phyloP scores from a whole-genome alignment of 768 basidiomycete genomes.

The Tricholoma hemisulphureum region DNA sequence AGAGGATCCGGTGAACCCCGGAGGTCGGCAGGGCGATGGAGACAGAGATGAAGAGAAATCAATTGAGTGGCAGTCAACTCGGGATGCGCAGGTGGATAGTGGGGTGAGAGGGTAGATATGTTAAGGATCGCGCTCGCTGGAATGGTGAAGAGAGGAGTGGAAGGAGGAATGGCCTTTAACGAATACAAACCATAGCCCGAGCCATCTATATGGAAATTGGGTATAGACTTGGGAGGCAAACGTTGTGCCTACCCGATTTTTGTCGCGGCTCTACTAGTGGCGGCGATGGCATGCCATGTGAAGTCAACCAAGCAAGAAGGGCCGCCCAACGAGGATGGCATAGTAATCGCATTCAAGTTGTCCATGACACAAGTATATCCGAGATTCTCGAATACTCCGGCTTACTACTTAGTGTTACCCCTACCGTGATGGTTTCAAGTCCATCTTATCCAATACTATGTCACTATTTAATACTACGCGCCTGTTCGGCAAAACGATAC shows the following conservation, averaged over 20 bases:
- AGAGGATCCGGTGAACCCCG: constrained; percentile 48
- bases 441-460: not conserved
- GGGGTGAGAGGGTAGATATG: constrained; percentile 56
- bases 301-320: constrained; percentile 53
- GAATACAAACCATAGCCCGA: constrained; percentile 74
- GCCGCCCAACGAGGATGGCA: constrained; percentile 41
- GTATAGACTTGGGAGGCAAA: not conserved
- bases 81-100: constrained; percentile 47
- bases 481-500: constrained; percentile 79
- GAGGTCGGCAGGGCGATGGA: constrained; percentile 53
- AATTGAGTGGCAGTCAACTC: constrained; percentile 66
- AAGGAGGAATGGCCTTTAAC: constrained; percentile 39
- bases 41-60: constrained; percentile 75
- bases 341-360: no score
- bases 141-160: constrained; percentile 61
- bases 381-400: no score
- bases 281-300: constrained; percentile 46
- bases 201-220: constrained; percentile 1
- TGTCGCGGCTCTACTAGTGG: constrained; percentile 49
- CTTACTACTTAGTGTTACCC: no score
- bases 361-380: no score
- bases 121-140: constrained; percentile 76
- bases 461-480: constrained; percentile 73
- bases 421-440: not conserved
- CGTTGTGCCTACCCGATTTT: constrained; percentile 43